These are phyloP conservation scores for Camillea tinctor DNA, from an alignment of 2,329 filamentous ascomycete species.

Conservation along the genomic window DNA sequence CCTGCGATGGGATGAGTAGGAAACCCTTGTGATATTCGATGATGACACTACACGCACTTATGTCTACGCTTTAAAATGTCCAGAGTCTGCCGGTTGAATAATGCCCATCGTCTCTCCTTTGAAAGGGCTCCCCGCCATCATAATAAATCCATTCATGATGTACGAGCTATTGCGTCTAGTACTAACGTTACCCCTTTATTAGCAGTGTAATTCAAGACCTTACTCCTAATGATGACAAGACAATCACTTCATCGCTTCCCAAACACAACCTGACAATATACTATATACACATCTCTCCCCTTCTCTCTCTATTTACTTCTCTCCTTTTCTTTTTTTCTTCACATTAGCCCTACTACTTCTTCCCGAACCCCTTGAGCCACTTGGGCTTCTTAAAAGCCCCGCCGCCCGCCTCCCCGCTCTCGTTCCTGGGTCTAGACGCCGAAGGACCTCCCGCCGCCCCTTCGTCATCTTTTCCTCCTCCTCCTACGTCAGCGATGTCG, in stretches of 20 bases:
- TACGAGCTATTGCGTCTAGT: too few species aligned
- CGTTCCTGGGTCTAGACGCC: slow-evolving; percentile 17
- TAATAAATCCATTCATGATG: too few species aligned
- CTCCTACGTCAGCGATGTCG: slow-evolving; percentile 32
- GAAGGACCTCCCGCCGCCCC: slow-evolving; percentile 1
- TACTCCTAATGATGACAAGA: too few species aligned
- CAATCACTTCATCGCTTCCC: too few species aligned
- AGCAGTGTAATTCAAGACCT: too few species aligned
- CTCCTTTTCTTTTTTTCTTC: not conserved
- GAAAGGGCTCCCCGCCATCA: not conserved
- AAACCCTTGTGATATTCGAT: not conserved
- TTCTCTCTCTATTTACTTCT: not conserved
- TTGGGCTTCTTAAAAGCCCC: slow-evolving; percentile 54
- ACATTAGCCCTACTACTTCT: slow-evolving; percentile 57
- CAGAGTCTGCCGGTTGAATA: not conserved
- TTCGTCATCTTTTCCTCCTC: slow-evolving; percentile 10
- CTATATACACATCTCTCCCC: too few species aligned
- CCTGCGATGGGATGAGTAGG: not conserved
- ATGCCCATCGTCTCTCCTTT: not conserved
- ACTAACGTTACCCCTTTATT: too few species aligned
- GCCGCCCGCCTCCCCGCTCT: slow-evolving; percentile 20
- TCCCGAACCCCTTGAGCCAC: slow-evolving; percentile 70
- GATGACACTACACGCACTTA: not conserved
- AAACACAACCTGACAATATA: too few species aligned
- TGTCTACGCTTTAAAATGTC: not conserved